Percentiles rank a stretch among this genome's conserved stretches.
phyloP scores from a whole-genome alignment of 106 monocot species.

The Amphibolis antarctica region DNA sequence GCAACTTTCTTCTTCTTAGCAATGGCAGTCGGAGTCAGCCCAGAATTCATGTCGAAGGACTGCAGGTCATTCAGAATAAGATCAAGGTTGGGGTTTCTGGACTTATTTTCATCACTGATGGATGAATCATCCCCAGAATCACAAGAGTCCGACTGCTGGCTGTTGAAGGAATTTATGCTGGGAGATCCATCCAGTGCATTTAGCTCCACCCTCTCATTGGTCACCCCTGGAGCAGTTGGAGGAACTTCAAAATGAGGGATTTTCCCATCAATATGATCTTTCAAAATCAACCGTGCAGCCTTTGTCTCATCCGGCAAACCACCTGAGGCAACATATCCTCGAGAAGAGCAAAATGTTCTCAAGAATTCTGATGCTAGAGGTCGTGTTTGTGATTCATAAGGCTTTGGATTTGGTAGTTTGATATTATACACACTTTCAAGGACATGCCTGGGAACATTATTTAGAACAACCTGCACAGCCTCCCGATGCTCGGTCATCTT shows the following conservation, averaged over 20 bases:
- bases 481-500: slow-evolving; percentile 73
- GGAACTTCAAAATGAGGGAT: slow-evolving; percentile 82
- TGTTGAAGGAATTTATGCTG: slow-evolving; percentile 2
- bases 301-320: slow-evolving; percentile 87
- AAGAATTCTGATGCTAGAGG: slow-evolving; percentile 58
- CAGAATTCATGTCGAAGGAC: slow-evolving; percentile 44
- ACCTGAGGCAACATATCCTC: slow-evolving; percentile 69
- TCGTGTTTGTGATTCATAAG: slow-evolving; percentile 53
- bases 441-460: slow-evolving; percentile 42
- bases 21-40: slow-evolving; percentile 7
- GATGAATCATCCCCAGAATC: slow-evolving; percentile 16
- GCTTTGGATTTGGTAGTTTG: slow-evolving; percentile 61
- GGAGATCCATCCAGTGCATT: not conserved
- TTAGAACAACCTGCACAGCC: slow-evolving; percentile 74
- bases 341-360: slow-evolving; percentile 71
- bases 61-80: slow-evolving; percentile 46
- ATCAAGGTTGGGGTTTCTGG: slow-evolving; percentile 1
- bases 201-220: not conserved
- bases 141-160: slow-evolving; percentile 10
- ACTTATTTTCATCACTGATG: not conserved
- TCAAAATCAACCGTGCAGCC: slow-evolving; percentile 76
- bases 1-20: slow-evolving; percentile 30
- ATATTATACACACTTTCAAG: slow-evolving; percentile 67
- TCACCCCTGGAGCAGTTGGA: slow-evolving; percentile 14
- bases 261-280: slow-evolving; percentile 90